Evolutionary conservation across 306 rosid genomes (phyloP).

Genomic region (Senna siamea): DNA sequence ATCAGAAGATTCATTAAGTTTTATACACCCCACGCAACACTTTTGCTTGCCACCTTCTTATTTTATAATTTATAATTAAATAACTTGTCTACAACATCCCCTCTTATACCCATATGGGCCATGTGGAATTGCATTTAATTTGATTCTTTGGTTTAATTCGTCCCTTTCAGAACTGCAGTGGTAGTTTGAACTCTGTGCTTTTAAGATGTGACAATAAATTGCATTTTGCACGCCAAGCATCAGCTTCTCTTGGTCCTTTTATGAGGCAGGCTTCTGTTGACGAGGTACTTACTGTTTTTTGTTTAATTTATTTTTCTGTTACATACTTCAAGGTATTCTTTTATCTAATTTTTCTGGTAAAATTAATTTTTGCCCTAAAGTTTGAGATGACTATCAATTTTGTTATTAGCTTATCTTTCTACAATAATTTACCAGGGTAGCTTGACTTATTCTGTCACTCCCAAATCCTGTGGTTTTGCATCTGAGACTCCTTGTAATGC

Average conservation of each 20-base stretch:
- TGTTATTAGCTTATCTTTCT: constrained; percentile 23
- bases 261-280: constrained; percentile 62
- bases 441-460: constrained; percentile 36
- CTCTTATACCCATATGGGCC: not conserved
- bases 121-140: constrained; percentile 17
- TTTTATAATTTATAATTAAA: not conserved
- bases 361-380: no score
- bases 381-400: not conserved
- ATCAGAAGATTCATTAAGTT: not conserved
- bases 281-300: constrained; percentile 47
- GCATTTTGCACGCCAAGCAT: constrained; percentile 69
- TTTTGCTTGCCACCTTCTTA: constrained; percentile 20
- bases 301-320: not conserved
- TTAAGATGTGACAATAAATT: constrained; percentile 57
- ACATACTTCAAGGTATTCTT: constrained; percentile 16
- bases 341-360: not conserved
- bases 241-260: constrained; percentile 60
- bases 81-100: not conserved
- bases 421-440: constrained; percentile 47
- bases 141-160: constrained; percentile 27
- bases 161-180: constrained; percentile 59
- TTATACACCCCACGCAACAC: constrained; percentile 1
- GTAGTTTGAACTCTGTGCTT: constrained; percentile 55
- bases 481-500: constrained; percentile 43
- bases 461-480: constrained; percentile 44